A percentile compares a stretch with the other conserved stretches of the same genome.
phyloP scores from a whole-genome alignment of 257 asterid genomes.

The Solanum phureja region DNA sequence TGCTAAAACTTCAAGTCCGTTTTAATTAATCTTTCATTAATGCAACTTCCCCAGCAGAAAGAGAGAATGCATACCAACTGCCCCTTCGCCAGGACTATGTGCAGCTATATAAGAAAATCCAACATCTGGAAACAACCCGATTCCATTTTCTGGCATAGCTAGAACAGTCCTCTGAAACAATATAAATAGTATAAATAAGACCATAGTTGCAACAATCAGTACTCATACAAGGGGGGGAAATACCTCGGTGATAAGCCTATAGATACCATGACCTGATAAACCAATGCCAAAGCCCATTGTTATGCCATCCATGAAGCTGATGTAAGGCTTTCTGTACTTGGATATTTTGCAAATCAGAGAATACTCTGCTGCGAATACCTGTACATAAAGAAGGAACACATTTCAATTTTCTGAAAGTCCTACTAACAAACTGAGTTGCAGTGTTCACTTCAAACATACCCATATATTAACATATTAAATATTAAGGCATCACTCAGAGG shows the following conservation, averaged over 20 bases:
- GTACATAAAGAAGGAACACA: not conserved
- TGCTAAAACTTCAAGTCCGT: not conserved
- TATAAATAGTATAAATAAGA: not conserved
- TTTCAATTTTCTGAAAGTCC: not conserved
- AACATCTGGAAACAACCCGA: conserved; percentile 95
- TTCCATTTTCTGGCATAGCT: conserved; percentile 98
- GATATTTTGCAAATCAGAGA: conserved; percentile 82
- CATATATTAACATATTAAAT: not conserved
- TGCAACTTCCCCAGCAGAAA: not conserved
- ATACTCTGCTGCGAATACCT: conserved; percentile 93
- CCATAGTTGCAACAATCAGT: not conserved
- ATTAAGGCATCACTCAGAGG: not conserved
- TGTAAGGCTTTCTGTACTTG: conserved; percentile 86
- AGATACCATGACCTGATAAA: conserved; percentile 87
- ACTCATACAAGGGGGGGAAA: not conserved
- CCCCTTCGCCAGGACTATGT: conserved; percentile 93
- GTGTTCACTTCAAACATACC: not conserved
- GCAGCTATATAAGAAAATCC: conserved; percentile 96
- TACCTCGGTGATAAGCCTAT: conserved; percentile 90
- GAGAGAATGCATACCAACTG: conserved; percentile 54
- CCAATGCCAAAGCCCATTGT: conserved; percentile 99
- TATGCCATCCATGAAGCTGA: conserved; percentile 92
- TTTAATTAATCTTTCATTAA: not conserved
- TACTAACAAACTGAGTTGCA: not conserved
- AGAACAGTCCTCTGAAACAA: conserved; percentile 76